Percentiles rank a stretch among this genome's conserved stretches.
These are phyloP conservation scores for Globisporangium spinosum DNA, from an alignment of 352 stramenopile species.

Conservation along the genomic window DNA sequence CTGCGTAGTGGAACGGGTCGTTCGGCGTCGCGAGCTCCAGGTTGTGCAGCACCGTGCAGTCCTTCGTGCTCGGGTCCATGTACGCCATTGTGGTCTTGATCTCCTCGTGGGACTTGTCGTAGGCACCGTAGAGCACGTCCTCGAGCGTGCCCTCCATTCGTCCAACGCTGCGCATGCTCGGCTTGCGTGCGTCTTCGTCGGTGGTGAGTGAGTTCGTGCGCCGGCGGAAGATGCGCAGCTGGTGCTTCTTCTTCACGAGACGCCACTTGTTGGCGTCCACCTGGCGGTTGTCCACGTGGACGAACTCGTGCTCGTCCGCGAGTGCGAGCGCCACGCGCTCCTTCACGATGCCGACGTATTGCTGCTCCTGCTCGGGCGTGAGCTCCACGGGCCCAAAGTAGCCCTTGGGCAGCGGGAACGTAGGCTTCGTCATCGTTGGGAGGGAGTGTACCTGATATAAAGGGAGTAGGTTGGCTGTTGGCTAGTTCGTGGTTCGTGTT, in stretches of 20 bases:
- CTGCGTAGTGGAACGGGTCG: conserved; percentile 43
- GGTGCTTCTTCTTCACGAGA: conserved; percentile 29
- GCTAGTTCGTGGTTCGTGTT: no score
- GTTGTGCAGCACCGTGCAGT: conserved; percentile 37
- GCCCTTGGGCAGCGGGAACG: conserved; percentile 21
- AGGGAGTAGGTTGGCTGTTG: no score
- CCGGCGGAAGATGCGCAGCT: conserved; percentile 37
- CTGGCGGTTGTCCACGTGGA: conserved; percentile 22
- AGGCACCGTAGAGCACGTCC: conserved; percentile 40
- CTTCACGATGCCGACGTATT: conserved; percentile 26
- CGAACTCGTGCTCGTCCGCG: conserved; percentile 30
- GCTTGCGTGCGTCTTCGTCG: not conserved
- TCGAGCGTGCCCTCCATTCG: conserved; percentile 44
- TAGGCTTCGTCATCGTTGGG: conserved; percentile 1
- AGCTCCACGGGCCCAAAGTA: conserved; percentile 32
- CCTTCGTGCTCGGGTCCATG: conserved; percentile 23
- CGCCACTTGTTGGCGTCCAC: conserved; percentile 44
- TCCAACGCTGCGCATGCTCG: conserved; percentile 36
- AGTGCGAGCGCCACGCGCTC: conserved; percentile 26
- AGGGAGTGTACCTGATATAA: not conserved
- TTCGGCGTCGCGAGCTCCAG: conserved; percentile 33
- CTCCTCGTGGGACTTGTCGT: conserved; percentile 35
- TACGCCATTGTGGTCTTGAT: conserved; percentile 34
- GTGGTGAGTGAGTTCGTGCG: conserved; percentile 11
- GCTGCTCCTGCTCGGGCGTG: conserved; percentile 25